phyloP scores from a whole-genome alignment of 164 flowering plant species.

The Dillenia suffruticosa region DNA sequence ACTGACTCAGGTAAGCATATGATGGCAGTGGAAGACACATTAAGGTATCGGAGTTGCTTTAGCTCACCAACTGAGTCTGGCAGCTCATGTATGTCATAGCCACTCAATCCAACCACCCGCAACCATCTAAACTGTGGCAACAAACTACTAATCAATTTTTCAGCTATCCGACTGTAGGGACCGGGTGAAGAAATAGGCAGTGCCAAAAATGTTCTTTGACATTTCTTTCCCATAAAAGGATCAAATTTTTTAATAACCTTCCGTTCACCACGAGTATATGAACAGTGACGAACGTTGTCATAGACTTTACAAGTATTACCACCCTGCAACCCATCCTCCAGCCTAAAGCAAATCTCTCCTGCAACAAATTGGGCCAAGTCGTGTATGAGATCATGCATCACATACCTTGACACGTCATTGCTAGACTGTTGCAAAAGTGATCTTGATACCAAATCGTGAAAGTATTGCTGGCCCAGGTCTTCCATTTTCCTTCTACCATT shows the following conservation, averaged over 20 bases:
- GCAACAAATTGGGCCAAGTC: no score
- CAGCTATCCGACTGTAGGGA: not conserved
- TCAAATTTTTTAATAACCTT: not conserved
- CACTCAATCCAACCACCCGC: not conserved
- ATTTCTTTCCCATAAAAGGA: not conserved
- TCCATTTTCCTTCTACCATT: no score
- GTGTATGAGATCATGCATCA: no score
- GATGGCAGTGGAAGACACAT: slow-evolving; percentile 1
- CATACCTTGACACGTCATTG: no score
- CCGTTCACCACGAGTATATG: no score
- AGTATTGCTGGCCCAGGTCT: no score
- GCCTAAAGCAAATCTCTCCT: no score
- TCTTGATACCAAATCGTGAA: no score
- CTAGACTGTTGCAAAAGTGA: no score
- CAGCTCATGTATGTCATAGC: not conserved
- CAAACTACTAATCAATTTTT: not conserved
- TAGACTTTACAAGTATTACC: no score
- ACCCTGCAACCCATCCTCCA: no score
- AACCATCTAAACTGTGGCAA: not conserved
- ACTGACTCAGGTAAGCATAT: slow-evolving; percentile 1
- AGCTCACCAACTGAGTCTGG: slow-evolving; percentile 1
- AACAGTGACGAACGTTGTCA: no score
- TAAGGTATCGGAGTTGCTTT: slow-evolving; percentile 6
- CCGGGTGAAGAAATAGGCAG: not conserved
- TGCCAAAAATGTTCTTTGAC: not conserved